A percentile compares a stretch with the other conserved stretches of the same genome.
These are phyloP conservation scores for Geosmithia putterillii DNA, from an alignment of 2,329 filamentous ascomycete species.

Conservation along the genomic window DNA sequence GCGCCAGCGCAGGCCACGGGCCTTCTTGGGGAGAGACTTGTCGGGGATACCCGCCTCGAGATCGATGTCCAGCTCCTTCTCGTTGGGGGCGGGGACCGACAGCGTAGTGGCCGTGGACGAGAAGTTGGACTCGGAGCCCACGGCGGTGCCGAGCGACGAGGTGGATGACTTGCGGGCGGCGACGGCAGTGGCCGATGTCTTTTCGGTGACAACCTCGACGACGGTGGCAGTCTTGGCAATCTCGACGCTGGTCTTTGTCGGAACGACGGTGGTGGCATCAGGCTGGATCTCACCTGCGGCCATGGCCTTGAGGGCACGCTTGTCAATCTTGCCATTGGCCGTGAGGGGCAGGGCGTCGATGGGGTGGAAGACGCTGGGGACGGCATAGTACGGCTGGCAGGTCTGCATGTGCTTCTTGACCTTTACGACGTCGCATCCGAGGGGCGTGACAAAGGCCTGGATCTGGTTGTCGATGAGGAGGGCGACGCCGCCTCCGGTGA, in stretches of 20 bases:
- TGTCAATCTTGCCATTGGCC: constrained; percentile 37
- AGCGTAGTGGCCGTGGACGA: not conserved
- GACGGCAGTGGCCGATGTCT: not conserved
- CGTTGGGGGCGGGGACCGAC: not conserved
- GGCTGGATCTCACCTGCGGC: too few species aligned
- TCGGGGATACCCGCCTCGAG: constrained; percentile 11
- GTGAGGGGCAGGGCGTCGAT: constrained; percentile 26
- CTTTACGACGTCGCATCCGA: constrained; percentile 13
- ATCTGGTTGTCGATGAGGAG: constrained; percentile 29
- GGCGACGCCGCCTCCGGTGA: constrained; percentile 33
- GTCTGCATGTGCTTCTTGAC: constrained; percentile 19
- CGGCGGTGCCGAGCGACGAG: not conserved
- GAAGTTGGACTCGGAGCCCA: not conserved
- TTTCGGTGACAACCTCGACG: not conserved
- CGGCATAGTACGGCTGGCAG: constrained; percentile 32
- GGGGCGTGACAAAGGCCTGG: constrained; percentile 11
- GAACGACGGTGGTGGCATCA: not conserved
- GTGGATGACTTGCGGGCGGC: not conserved
- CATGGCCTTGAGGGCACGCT: constrained; percentile 9
- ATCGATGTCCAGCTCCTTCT: constrained; percentile 8
- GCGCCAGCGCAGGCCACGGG: constrained; percentile 16
- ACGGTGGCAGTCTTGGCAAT: not conserved
- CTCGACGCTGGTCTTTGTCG: not conserved
- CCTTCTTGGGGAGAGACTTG: constrained; percentile 18
- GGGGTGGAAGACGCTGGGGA: constrained; percentile 25